Evolutionary conservation across 148 eudicot species (phyloP).

Genomic region (Mesembryanthemum crystallinum): DNA sequence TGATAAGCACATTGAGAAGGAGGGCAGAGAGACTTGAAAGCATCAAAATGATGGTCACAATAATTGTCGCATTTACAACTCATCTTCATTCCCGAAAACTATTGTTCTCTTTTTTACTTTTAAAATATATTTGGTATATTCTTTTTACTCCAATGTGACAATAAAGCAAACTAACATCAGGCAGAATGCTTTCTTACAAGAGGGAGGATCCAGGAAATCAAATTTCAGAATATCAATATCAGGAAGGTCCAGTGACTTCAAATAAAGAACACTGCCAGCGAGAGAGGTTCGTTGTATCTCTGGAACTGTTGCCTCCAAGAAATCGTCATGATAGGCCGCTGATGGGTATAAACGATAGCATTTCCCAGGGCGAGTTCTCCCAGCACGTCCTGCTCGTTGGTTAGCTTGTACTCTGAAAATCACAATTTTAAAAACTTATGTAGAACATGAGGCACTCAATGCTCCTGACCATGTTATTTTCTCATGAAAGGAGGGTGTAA

Average conservation of each 20-base stretch:
- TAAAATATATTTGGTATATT: too few relatives aligned
- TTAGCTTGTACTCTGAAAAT: slow-evolving; percentile 85
- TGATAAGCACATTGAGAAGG: slow-evolving; percentile 8
- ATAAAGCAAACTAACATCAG: neutral
- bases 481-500: too few relatives aligned
- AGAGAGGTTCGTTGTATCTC: slow-evolving; percentile 95
- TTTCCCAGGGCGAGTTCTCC: slow-evolving; percentile 95
- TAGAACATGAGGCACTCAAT: too few relatives aligned
- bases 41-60: neutral
- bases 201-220: slow-evolving; percentile 91
- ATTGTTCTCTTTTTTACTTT: neutral
- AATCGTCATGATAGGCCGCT: slow-evolving; percentile 65
- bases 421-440: neutral
- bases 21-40: neutral
- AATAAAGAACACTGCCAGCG: slow-evolving; percentile 90
- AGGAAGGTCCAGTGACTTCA: slow-evolving; percentile 87
- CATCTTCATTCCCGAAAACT: neutral
- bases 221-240: slow-evolving; percentile 93
- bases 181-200: slow-evolving; percentile 42
- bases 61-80: neutral
- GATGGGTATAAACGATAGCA: slow-evolving; percentile 86
- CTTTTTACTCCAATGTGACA: neutral
- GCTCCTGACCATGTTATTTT: too few relatives aligned
- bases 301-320: slow-evolving; percentile 88
- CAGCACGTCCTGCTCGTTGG: slow-evolving; percentile 98